Conservation (phyloP, 108 stramenopile species). For the Pseudonitzschia pungens region DNA sequence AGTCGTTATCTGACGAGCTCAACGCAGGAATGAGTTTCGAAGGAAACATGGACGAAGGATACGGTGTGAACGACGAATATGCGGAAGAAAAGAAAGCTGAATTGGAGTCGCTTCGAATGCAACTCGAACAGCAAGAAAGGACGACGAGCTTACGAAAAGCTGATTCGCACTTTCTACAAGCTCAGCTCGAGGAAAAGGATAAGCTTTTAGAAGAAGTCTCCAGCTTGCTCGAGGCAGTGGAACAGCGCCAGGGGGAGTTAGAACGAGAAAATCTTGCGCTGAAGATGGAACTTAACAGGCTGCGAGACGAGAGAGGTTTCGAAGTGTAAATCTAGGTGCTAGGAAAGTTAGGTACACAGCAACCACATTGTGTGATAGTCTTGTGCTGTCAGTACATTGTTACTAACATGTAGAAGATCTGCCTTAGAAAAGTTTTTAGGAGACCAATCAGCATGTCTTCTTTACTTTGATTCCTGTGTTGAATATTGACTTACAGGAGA, state of each 20-base stretch:
- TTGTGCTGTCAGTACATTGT: too few relatives aligned
- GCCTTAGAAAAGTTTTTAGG: too few relatives aligned
- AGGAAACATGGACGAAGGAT: neutral
- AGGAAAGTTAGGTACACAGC: too few relatives aligned
- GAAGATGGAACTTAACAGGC: conserved; percentile 8
- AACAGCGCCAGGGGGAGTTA: conserved; percentile 63
- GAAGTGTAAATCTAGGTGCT: neutral
- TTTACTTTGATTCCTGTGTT: too few relatives aligned
- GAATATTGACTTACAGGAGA: too few relatives aligned
- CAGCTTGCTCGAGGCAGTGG: conserved; percentile 67
- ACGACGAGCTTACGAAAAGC: conserved; percentile 66
- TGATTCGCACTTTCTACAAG: conserved; percentile 69
- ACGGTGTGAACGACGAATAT: neutral
- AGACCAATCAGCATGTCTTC: too few relatives aligned
- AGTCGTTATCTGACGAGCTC: conserved; percentile 12
- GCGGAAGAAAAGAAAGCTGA: conserved; percentile 49
- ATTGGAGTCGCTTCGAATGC: conserved; percentile 60
- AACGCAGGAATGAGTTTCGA: neutral
- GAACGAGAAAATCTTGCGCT: conserved; percentile 61
- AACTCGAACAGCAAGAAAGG: conserved; percentile 63
- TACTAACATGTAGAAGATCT: too few relatives aligned
- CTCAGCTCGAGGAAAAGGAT: conserved; percentile 74
- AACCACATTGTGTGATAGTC: too few relatives aligned
- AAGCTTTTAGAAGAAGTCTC: conserved; percentile 69
- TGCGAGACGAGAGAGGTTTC: neutral